Percentiles rank a stretch among this genome's conserved stretches.
Evolutionary conservation across 441 rosid species (phyloP).

Genomic region (Erysimum pusillum): DNA sequence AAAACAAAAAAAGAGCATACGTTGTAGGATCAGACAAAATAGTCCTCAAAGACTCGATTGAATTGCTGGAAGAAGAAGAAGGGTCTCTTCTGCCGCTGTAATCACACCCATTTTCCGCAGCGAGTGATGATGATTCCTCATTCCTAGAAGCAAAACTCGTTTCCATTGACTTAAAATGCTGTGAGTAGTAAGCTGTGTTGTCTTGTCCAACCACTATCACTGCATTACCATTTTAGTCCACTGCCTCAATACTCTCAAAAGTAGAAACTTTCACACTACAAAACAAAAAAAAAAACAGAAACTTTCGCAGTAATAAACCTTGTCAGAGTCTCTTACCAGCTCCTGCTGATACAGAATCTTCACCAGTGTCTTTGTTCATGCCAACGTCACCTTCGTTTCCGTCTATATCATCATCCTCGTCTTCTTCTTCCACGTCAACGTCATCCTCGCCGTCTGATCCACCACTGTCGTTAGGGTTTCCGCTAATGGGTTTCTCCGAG

Average conservation of each 20-base stretch:
- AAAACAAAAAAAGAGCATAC: conserved; percentile 54
- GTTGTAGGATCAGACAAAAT: conserved; percentile 82
- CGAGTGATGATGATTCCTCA: conserved; percentile 58
- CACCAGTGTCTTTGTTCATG: conserved; percentile 41
- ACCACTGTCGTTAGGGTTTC: conserved; percentile 50
- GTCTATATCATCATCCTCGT: conserved; percentile 44
- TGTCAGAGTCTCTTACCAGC: conserved; percentile 38
- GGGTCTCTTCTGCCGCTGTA: conserved; percentile 81
- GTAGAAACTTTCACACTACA: conserved; percentile 20
- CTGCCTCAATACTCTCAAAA: conserved; percentile 43
- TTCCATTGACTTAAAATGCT: conserved; percentile 70
- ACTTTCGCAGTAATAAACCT: background rate
- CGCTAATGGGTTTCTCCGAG: conserved; percentile 46
- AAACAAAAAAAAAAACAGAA: background rate
- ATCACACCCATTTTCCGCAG: conserved; percentile 67
- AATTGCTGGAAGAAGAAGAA: conserved; percentile 51
- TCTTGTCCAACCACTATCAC: conserved; percentile 68
- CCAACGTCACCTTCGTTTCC: conserved; percentile 45
- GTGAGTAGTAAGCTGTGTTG: conserved; percentile 69
- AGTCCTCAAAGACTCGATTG: conserved; percentile 78
- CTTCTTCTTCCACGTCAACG: conserved; percentile 60
- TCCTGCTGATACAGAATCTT: conserved; percentile 36
- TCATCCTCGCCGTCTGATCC: conserved; percentile 65
- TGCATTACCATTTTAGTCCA: conserved; percentile 48
- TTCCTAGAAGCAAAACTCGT: conserved; percentile 57